Base-by-base conservation (phyloP, 225 moss, liverwort and hornwort species). In the Rhytidiadelphus loreus region DNA sequence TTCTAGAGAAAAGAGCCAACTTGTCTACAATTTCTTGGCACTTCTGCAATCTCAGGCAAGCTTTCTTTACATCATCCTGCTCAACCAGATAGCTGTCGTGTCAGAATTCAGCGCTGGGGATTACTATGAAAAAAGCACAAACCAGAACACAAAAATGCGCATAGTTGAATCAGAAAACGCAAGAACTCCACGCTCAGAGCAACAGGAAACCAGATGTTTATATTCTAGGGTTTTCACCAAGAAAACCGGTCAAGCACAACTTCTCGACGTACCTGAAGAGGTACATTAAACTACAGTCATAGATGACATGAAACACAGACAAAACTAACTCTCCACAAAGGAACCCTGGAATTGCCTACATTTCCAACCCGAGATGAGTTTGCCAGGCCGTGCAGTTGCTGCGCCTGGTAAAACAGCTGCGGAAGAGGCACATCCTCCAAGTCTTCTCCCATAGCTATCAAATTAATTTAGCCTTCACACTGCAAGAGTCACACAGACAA, bases 361-460 rank as follows among this genome's bases (percentile, higher is more conserved):
- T 89, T 93, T 92, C 87, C 91, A 89, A 96, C 83, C 48, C 86
- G 90, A 69, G 96, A 94, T 32, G 95, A 93, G 63, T 94, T 91
- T 28, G 95, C 91, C 66, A 88, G 86, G 16, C 81, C 78, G 52
- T 96, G 93, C 65, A 97, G 85, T 77, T 95, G 89, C 86, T 92
- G 92, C 83, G 96, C 99, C 78, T 96, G 95, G 80, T 88, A 89
- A 87, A 96, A 96, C 77, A 99, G 95, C 82, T 88, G 88, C 84
- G 99, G 96, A 64, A 99, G 94, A n/a, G 99, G 92, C 86, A 94
- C 91, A 58, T 95, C 96, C 88, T 97, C 97, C 82, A 92, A 89
- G 81, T 95, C 97, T 87, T 96, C 97, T 79, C 94, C 98, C 97
- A 97, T 97, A 74, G 84, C 87, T 91, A 84, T 70, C 76, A 57